phyloP scores from a whole-genome alignment of 2,329 filamentous ascomycete species.

The Fusarium siculi region DNA sequence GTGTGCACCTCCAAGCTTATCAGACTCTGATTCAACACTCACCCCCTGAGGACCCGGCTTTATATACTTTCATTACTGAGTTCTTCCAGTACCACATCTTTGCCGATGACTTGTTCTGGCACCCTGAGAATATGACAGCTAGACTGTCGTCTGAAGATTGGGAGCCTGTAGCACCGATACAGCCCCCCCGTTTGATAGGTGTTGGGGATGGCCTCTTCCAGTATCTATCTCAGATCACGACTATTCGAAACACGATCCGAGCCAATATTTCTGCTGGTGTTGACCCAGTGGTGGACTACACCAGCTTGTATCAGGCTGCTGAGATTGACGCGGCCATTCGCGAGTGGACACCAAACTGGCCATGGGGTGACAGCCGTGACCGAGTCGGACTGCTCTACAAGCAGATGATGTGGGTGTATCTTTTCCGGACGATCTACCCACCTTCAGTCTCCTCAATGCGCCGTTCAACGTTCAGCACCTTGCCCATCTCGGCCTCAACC shows the following conservation, averaged over 20 bases:
- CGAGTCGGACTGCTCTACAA: conserved; percentile 69
- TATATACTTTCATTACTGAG: conserved; percentile 72
- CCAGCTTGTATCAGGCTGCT: conserved; percentile 76
- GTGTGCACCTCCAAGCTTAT: conserved; percentile 82
- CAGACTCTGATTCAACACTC: conserved; percentile 73
- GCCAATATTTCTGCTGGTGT: conserved; percentile 68
- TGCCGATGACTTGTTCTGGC: conserved; percentile 70
- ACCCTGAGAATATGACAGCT: conserved; percentile 52
- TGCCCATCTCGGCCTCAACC: conserved; percentile 35
- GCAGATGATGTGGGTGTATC: conserved; percentile 74
- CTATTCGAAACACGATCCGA: conserved; percentile 79
- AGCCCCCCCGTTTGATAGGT: conserved; percentile 73
- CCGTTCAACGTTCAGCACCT: conserved; percentile 46
- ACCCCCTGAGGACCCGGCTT: conserved; percentile 72
- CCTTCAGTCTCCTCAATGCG: conserved; percentile 51
- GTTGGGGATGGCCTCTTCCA: conserved; percentile 85
- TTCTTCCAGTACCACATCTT: conserved; percentile 88
- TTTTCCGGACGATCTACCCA: conserved; percentile 70
- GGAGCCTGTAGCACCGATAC: conserved; percentile 54
- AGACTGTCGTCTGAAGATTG: conserved; percentile 58
- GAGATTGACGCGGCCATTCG: conserved; percentile 80
- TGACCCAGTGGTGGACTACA: conserved; percentile 78
- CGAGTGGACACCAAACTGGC: conserved; percentile 76
- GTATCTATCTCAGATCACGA: conserved; percentile 81
- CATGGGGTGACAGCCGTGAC: conserved; percentile 65